Evolutionary conservation across 1,284 basidiomycete species (phyloP).

Genomic region (Rhodofomes roseus): DNA sequence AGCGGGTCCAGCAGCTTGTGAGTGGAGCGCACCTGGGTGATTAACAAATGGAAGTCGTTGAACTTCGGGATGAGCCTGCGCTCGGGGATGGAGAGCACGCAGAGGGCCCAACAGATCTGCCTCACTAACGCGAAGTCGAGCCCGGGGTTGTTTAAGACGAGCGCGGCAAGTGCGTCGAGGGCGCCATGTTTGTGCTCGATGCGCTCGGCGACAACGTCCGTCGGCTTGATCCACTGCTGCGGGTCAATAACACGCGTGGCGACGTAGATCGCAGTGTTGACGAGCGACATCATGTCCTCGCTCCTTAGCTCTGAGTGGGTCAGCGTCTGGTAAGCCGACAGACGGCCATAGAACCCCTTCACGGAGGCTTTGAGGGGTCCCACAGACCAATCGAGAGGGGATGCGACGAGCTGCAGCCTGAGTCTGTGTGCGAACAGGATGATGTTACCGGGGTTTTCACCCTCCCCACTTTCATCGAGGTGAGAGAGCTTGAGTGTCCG

Average conservation of each 20-base stretch:
- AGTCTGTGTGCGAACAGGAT: not conserved
- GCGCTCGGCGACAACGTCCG: not conserved
- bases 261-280: not conserved
- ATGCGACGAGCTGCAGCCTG: not conserved
- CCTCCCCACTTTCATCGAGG: not conserved
- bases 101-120: not conserved
- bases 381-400: not conserved
- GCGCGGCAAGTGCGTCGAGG: not conserved
- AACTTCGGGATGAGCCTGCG: not conserved
- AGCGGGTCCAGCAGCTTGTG: not conserved
- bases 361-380: not conserved
- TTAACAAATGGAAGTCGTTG: not conserved
- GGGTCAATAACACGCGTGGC: not conserved
- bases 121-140: not conserved
- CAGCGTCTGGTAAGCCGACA: not conserved
- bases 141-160: not conserved
- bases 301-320: not conserved
- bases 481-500: not conserved
- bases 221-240: not conserved
- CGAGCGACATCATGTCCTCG: not conserved
- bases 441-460: not conserved
- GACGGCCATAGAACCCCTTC: not conserved
- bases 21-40: not conserved
- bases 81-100: not conserved
- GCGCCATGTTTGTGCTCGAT: not conserved